phyloP scores from a whole-genome alignment of 176 grass and related monocot genomes.

The Avena insularis region DNA sequence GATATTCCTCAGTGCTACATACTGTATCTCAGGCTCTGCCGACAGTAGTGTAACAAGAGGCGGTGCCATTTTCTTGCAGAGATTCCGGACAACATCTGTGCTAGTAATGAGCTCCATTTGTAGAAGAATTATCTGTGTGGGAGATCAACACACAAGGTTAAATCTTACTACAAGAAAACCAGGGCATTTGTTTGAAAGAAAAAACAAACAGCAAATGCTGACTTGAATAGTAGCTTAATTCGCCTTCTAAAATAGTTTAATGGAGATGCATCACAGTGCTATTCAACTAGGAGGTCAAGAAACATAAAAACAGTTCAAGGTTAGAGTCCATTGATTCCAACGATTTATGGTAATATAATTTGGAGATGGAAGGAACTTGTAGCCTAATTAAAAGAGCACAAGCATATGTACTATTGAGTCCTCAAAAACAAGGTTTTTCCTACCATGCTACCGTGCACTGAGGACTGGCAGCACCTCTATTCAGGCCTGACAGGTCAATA shows the following conservation, averaged over 20 bases:
- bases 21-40: slow-evolving; percentile 97
- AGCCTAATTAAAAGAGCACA: not conserved
- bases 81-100: slow-evolving; percentile 94
- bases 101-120: slow-evolving; percentile 99
- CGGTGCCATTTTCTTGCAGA: slow-evolving; percentile 99
- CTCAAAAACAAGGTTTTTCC: not conserved
- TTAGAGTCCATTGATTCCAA: slow-evolving; percentile 10
- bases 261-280: not conserved
- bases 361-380: not conserved
- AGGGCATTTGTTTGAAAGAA: not conserved
- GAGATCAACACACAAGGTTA: slow-evolving; percentile 4
- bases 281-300: slow-evolving; percentile 29
- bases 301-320: not conserved
- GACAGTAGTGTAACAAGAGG: slow-evolving; percentile 97
- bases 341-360: not conserved
- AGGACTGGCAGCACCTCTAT: slow-evolving; percentile 13
- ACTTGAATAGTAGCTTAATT: not conserved
- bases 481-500: not conserved
- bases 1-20: slow-evolving; percentile 97
- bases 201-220: slow-evolving; percentile 20
- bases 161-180: not conserved
- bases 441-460: slow-evolving; percentile 22
- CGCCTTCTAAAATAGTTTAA: not conserved
- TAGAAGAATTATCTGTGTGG: slow-evolving; percentile 88
- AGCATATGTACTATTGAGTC: not conserved